phyloP scores from a whole-genome alignment of 192 early-diverging fungal genomes.

The Diversispora eburnea region DNA sequence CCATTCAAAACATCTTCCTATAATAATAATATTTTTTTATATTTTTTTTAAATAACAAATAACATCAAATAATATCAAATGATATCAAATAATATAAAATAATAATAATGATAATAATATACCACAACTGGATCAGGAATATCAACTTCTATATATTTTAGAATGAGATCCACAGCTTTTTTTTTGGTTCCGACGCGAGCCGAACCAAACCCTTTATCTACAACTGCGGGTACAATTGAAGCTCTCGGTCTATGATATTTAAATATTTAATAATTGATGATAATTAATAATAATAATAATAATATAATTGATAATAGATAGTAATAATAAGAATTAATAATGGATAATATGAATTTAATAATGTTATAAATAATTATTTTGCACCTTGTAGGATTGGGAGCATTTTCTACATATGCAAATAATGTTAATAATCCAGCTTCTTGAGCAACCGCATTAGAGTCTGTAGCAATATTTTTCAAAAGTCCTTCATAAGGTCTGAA shows the following conservation, averaged over 20 bases:
- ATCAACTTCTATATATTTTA: constrained; percentile 89
- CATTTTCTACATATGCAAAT: constrained; percentile 76
- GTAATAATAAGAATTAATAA: too few relatives aligned
- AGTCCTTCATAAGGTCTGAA: constrained; percentile 69
- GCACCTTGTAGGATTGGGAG: constrained; percentile 71
- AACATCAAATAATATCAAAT: not conserved
- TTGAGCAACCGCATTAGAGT: constrained; percentile 88
- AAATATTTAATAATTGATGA: too few relatives aligned
- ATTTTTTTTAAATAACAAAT: too few relatives aligned
- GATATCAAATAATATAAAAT: not conserved
- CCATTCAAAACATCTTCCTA: constrained; percentile 75
- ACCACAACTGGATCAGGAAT: constrained; percentile 80
- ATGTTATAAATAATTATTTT: not conserved
- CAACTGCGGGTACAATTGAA: constrained; percentile 66
- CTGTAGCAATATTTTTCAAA: constrained; percentile 77
- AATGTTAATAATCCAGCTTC: constrained; percentile 76
- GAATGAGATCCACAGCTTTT: constrained; percentile 72
- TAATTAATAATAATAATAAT: not conserved
- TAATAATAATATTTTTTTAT: not conserved
- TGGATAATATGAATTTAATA: too few relatives aligned
- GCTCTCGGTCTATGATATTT: constrained; percentile 54
- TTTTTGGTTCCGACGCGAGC: constrained; percentile 77
- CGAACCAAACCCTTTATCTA: constrained; percentile 85
- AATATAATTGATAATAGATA: too few relatives aligned
- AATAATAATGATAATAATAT: constrained; percentile 9